Conservation (phyloP, 208 protist genomes). For the Crithidia expoeki region DNA sequence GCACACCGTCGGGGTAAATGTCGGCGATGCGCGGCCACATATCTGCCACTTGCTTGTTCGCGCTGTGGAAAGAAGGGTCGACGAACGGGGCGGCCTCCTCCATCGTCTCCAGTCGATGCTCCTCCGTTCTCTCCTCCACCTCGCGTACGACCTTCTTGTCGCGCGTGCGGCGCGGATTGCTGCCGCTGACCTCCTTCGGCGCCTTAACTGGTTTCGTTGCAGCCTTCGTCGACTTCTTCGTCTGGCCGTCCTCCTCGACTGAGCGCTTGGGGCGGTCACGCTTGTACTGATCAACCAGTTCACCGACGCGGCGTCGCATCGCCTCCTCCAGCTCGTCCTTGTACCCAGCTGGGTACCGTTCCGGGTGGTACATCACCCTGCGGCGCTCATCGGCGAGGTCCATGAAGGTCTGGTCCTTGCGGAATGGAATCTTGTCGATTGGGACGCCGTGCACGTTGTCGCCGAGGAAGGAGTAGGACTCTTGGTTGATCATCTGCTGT, state of each 20-base stretch:
- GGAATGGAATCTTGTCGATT: constrained; percentile 55
- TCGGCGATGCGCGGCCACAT: constrained; percentile 78
- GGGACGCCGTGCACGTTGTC: constrained; percentile 73
- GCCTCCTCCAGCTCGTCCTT: constrained; percentile 58
- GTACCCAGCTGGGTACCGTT: constrained; percentile 24
- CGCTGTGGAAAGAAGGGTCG: constrained; percentile 73
- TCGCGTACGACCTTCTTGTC: constrained; percentile 37
- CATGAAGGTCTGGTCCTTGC: constrained; percentile 61
- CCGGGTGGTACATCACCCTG: constrained; percentile 40
- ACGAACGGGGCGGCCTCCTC: constrained; percentile 70
- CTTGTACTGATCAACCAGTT: constrained; percentile 26
- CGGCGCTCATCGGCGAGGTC: constrained; percentile 50
- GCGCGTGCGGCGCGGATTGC: constrained; percentile 8
- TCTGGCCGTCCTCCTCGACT: neutral
- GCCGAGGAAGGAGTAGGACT: constrained; percentile 66
- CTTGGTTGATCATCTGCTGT: constrained; percentile 44
- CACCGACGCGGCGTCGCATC: constrained; percentile 53
- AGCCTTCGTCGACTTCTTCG: constrained; percentile 11
- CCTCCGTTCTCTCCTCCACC: constrained; percentile 46
- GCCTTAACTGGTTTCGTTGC: neutral
- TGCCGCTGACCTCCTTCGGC: neutral
- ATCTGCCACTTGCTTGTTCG: constrained; percentile 70
- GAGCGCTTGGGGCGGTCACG: constrained; percentile 7
- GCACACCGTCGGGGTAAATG: constrained; percentile 75
- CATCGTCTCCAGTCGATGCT: constrained; percentile 60